Base-by-base conservation (phyloP, 345 rosid genomes). In the Fremontodendron californicum region DNA sequence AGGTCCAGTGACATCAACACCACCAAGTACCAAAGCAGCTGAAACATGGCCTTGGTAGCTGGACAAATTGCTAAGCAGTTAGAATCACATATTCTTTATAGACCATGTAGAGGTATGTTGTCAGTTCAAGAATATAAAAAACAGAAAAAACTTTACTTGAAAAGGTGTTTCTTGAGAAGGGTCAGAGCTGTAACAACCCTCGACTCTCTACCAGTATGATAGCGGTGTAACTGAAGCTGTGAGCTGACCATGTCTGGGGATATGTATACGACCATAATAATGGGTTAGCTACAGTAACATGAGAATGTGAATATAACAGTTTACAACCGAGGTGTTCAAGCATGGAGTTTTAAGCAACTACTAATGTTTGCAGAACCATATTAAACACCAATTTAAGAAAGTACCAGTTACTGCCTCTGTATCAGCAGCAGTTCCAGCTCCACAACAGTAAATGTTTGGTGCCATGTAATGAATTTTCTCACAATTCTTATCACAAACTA, bases 381-480 rank as follows among this genome's bases (percentile, higher is more conserved):
- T 65, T 35, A 77, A 67, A 73, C 29, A 70, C 35, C 35, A 74
- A 74, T 73, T 58, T 27, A 18, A 72, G 74, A 21, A 49, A 69
- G 40, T 27, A 96, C 98, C 98, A 66, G 99, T 96, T 45, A 93
- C 99, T 54, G 98, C 98, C 87, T 93, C 99, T 0, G 99, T 92
- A 79, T 96, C 98, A 55, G 98, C 99, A 73, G 97, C 98, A 62
- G 95, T 91, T 86, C 98, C 99, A 9, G 97, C 99, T 82, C 97
- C 99, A 83, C 98, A 96, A 82, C 99, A 96, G 63, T 92, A 96
- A 66, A 93, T 92, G 84, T 96, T 96, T 52, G 98, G 99, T 23
- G 98, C 98, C 97, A 96, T 96, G 63, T 92, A 93, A 80, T 96
- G 99, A 80, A 96, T 96, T 79, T 96, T 96, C 87, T 93, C 99